Conservation (phyloP, 306 rosid species). For the Casuarina equisetifolia region DNA sequence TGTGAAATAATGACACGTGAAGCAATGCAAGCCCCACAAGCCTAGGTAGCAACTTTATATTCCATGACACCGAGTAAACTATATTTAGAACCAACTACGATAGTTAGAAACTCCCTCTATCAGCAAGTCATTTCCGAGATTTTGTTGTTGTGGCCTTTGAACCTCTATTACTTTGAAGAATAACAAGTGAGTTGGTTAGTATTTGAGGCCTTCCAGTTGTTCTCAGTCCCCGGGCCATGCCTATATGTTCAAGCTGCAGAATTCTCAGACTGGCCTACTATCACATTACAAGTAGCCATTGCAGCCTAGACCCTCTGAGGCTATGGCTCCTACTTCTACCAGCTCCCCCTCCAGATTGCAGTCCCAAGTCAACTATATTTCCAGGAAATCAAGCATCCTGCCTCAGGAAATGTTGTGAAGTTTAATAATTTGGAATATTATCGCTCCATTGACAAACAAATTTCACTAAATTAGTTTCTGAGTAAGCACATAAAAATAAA, state of each 20-base stretch:
- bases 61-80: neutral
- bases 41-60: neutral
- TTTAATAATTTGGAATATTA: neutral
- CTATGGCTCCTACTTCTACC: neutral
- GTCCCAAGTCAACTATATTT: neutral
- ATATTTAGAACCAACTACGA: neutral
- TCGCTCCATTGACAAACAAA: neutral
- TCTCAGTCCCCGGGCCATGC: neutral
- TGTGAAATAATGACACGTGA: neutral
- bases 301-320: neutral
- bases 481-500: neutral
- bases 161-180: neutral
- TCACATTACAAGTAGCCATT: neutral
- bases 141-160: neutral
- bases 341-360: neutral
- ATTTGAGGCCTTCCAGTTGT: neutral
- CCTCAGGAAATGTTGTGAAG: neutral
- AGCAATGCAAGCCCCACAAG: neutral
- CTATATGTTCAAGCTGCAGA: neutral
- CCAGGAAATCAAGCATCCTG: neutral
- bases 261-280: neutral
- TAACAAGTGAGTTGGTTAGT: neutral
- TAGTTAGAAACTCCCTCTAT: neutral
- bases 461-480: neutral
- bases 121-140: neutral